Evolutionary conservation across 495 filamentous ascomycete species (phyloP), one percentile per base, ranked within the genome.

Genomic region (Sabuloglossum arenarium): DNA sequence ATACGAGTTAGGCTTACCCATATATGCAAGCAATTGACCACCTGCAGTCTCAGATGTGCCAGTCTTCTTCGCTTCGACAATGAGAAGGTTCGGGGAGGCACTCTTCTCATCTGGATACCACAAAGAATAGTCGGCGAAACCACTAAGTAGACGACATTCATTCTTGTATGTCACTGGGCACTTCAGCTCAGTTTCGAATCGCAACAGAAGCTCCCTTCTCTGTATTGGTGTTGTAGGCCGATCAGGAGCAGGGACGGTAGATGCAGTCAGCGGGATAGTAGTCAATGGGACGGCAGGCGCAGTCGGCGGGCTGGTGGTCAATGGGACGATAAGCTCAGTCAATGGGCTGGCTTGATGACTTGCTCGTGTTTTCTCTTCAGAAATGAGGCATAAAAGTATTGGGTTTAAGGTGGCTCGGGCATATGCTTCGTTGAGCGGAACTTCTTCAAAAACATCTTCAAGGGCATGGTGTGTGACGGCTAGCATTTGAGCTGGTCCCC

Each of bases 1-100:
- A 56, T 25, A 56, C 39, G 53, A 52, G 37, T 46, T 50, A 25
- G 53, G 24, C 42, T 56, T 56, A 32, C 55, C 55, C 55, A 56
- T 56, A 29, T 56, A 56, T 28, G 34, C 55, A 46, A 56, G 37
- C 25, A 56, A 32, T 56, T 49, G 55, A 29, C 55, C 55, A 28
- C 28, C 29, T 25, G 42, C 42, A 9, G 46, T 30, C 23, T 42
- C 39, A 29, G 46, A 46, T 30, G 46, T 56, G 29, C 55, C 55
- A 19, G 21, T 28, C 46, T 46, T 52, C n/a, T 56, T 56, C 42
- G 55, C 42, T 3, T 56, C 55, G 30, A 56, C 46, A 52, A 56
- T 24, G 46, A 28, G 19, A 19, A 56, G 46, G 46, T 50, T 56
- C 16, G 37, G 21, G 23, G 37, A 42, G 25, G 19, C 10, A 2